Base-by-base conservation (phyloP, 2,329 filamentous ascomycete genomes). In the Ophiostoma montium region DNA sequence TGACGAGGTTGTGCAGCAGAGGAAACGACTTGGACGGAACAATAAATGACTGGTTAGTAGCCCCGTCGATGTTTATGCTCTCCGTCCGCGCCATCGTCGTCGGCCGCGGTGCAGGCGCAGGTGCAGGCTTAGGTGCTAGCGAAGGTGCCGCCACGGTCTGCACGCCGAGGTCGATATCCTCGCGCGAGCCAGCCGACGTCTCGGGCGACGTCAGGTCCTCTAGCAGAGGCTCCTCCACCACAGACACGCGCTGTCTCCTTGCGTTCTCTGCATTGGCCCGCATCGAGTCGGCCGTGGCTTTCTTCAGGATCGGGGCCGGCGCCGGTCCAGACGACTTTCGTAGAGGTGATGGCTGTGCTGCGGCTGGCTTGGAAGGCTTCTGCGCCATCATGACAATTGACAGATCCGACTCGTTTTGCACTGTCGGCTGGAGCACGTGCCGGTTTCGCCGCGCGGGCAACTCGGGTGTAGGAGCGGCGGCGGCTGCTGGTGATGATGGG, bases 331-430 rank as follows among this genome's bases (percentile, higher is more conserved):
- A 38, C 3, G 32, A 16, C 32, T 48, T 33, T 6, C 52, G 52
- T 15, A 53, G 47, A 16, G 49, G 27, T 5, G 52, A 51, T 5
- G 49, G 21, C 7, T 46, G 35, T 4, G 30, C 6, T 4, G 30
- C 18, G 35, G 15, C n/a, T n/a, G n/a, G 10, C 35, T 47, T 47
- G 19, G 30, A 2, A 2, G n/a, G 38, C 41, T 53, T 45, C 12
- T 50, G 35, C 1, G 52, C 47, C 1, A 47, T 46, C 49, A 56
- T 47, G 46, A 52, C 36, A 5, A 52, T 32, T 6, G 55, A 57
- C 46, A 54, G 46, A 36, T 57, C 54, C 1, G 55, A 56, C 35
- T 55, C 55, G 51, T 57, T 55, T 38, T 57, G 55, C 30, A 57
- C 55, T 2, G 54, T 53, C 6, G 55, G 47, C 39, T 57, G 55